Evolutionary conservation across 257 asterid genomes (phyloP), one percentile per base, ranked within the genome.

Genomic region (Cynanchum wilfordii): DNA sequence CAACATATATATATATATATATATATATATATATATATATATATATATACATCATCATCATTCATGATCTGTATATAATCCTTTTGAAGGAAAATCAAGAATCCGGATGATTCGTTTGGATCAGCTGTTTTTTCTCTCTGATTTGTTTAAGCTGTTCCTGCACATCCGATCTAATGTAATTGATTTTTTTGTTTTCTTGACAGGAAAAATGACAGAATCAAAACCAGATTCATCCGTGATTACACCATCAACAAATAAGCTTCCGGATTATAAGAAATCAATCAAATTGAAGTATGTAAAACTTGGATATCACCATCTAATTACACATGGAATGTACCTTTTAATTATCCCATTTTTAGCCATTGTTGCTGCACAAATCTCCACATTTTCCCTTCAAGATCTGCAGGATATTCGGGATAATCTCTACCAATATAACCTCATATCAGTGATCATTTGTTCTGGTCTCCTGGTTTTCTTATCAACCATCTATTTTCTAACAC

Each of bases 321-420:
- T 78, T 50, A 72, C 85, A 44, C 85, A 82, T 78, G 82, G 77
- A 72, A 78, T 75, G 81, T 82, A 78, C 54, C 81, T 82, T 54
- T 72, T 82, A 47, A 15, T 78, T 19, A 51, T 72, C 55, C 85
- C 85, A 10, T 20, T 75, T 11, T 13, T 82, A 40, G 75, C 65
- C 66, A 47, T 78, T 45, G 30, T 82, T 72, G 83, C 69, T 24
- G 82, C 81, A 29, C 85, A 82, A 51, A 71, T 82, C 67, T 82
- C 85, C 70, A 82, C 82, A 47, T 11, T 80, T 0, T 77, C 83
- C 15, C 74, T 62, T 13, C 77, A 72, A 30, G 85, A 82, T 69
- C 78, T 78, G 3, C 49, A 67, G 66, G 79, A 78, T 45, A 67
- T 82, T 27, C 78, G 85, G 85, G 83, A 75, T 47, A 78, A 78